Base-by-base conservation (phyloP, 495 filamentous ascomycete genomes). In the Hypoxylon intermedium region DNA sequence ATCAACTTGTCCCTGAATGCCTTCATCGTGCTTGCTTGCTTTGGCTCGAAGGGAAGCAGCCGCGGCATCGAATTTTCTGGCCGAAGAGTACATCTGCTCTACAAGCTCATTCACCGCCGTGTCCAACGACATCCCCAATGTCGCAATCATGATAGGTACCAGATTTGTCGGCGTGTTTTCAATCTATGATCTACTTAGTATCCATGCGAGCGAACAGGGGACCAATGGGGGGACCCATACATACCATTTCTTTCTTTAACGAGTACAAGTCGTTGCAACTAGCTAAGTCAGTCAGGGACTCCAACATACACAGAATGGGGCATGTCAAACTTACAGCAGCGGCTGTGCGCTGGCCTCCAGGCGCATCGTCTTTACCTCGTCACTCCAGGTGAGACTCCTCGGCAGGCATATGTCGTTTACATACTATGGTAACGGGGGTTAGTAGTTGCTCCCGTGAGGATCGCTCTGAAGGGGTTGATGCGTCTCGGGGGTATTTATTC, bases 241-340 rank as follows among this genome's bases (percentile, higher is more conserved):
- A 7, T 51, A 51, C 47, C 20, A 51, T 30, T 51, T 51, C 47
- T 40, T 51, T 51, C n/a, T 51, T 51, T 9, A 51, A 30, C 34
- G 47, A 51, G n/a, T 51, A 51, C 3, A 51, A 9, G 47, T 51
- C 47, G 23, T 51, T 51, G 34, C 47, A 51, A 38, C 47, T 51
- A 40, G 16, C 19, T 12, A 5, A 18, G 21, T 9, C 15, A 3
- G 0, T 40, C n/a, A 51, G 34, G 28, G 16, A 5, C 16, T 9
- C 13, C n/a, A 12, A 40, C n/a, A 28, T 16, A 12, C 9, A 6
- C 6, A 4, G 5, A 11, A 40, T 6, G 16, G 11, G 13, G 34
- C 28, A 2, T 13, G 3, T n/a, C 6, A 15, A 40, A 38, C 47
- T 51, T 36, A 51, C 47, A 51, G 24, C 5, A 51, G 47, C 9